A percentile compares a stretch with the other conserved stretches of the same genome.
phyloP scores from a whole-genome alignment of 352 stramenopile species.

The Phytophthora pini region DNA sequence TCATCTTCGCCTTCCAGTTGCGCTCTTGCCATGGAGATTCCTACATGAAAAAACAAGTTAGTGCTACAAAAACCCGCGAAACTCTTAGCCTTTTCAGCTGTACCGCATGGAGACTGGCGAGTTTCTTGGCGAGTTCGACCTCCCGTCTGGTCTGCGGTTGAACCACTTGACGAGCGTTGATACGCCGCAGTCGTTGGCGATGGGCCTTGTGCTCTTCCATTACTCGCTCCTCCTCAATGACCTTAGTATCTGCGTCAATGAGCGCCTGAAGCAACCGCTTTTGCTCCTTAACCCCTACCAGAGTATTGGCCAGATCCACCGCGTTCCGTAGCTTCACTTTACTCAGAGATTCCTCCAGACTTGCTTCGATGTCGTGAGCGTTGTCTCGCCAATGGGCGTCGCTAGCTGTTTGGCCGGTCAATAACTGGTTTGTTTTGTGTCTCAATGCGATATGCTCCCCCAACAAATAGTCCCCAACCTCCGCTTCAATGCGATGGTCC shows the following conservation, averaged over 20 bases:
- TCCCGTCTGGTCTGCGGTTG: slow-evolving; percentile 12
- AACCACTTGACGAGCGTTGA: slow-evolving; percentile 41
- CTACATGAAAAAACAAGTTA: slow-evolving; percentile 18
- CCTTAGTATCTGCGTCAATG: slow-evolving; percentile 68
- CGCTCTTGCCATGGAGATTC: slow-evolving; percentile 79
- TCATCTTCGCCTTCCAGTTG: slow-evolving; percentile 56
- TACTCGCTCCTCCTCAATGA: slow-evolving; percentile 74
- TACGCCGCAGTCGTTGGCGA: slow-evolving; percentile 55
- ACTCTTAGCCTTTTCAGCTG: not conserved
- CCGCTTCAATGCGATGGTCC: slow-evolving; percentile 47
- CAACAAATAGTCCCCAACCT: slow-evolving; percentile 47
- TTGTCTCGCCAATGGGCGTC: slow-evolving; percentile 27
- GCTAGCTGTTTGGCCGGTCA: slow-evolving; percentile 21
- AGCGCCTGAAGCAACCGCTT: slow-evolving; percentile 68
- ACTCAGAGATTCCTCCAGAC: slow-evolving; percentile 69
- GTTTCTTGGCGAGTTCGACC: slow-evolving; percentile 24
- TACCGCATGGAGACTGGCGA: slow-evolving; percentile 18
- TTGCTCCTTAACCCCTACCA: slow-evolving; percentile 65
- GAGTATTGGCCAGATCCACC: slow-evolving; percentile 64
- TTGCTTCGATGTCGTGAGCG: slow-evolving; percentile 31
- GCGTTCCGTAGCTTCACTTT: slow-evolving; percentile 75
- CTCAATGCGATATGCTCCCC: slow-evolving; percentile 43
- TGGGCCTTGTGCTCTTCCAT: slow-evolving; percentile 66
- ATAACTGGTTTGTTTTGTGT: slow-evolving; percentile 42
- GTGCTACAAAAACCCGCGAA: not conserved